Conservation (phyloP, 345 rosid genomes). For the Chamaenerion angustifolium region DNA sequence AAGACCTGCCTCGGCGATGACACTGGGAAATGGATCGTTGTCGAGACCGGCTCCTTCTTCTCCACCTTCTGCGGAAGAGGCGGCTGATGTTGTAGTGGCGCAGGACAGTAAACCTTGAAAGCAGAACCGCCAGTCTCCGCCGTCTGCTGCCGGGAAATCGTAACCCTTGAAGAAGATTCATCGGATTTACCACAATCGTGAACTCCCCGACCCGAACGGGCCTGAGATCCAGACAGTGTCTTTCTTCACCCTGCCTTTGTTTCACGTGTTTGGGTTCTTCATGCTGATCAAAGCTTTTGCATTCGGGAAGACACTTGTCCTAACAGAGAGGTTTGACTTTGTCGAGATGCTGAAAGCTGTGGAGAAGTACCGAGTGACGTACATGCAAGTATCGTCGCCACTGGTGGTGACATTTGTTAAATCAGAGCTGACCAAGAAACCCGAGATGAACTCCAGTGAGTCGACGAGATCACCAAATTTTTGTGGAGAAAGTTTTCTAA, state of each 20-base stretch:
- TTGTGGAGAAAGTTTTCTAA: too few relatives aligned
- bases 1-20: too few relatives aligned
- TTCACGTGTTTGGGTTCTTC: conserved; percentile 35
- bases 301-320: conserved; percentile 27
- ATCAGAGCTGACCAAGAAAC: conserved; percentile 50
- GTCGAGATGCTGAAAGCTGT: conserved; percentile 23
- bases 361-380: conserved; percentile 41
- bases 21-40: conserved; percentile 43
- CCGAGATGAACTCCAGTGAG: conserved; percentile 62
- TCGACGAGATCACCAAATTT: too few relatives aligned
- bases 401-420: conserved; percentile 50
- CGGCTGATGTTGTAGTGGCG: conserved; percentile 58
- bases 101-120: too few relatives aligned
- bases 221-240: conserved; percentile 27
- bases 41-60: conserved; percentile 22
- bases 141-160: too few relatives aligned
- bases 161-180: too few relatives aligned
- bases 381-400: conserved; percentile 78
- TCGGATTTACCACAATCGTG: conserved; percentile 27
- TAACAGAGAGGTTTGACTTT: conserved; percentile 34
- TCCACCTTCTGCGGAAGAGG: conserved; percentile 50
- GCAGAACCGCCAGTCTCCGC: too few relatives aligned
- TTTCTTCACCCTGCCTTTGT: conserved; percentile 33
- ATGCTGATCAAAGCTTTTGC: conserved; percentile 20
- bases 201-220: neutral